Evolutionary conservation across 176 grass and related monocot species (phyloP), one percentile per base, ranked within the genome.

Genomic region (Carex scoparia): DNA sequence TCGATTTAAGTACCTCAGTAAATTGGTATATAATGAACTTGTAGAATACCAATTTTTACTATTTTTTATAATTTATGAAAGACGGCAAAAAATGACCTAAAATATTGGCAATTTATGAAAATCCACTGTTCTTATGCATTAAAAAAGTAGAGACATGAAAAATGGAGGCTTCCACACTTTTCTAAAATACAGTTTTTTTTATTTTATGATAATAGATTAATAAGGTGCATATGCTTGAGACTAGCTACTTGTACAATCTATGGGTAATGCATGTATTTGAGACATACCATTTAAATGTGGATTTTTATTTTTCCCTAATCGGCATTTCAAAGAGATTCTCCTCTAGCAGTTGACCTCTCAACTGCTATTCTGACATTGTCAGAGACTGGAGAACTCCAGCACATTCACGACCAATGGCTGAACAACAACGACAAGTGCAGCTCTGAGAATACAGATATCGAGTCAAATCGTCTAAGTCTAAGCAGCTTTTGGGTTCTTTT

Each of bases 301-400:
- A 58, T 85, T 81, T 74, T 53, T 57, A 40, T 23, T 75, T 53
- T 57, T 58, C 18, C 56, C 51, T 81, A 79, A 11, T 79, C 94
- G 94, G 87, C 94, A 54, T 97, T 97, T 82, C 94, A 92, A 71
- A 94, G 88, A 84, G 94, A 97, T 73, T 94, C 94, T 28, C 88
- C 92, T 15, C 85, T 97, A 27, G 90, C 92, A 60, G 70, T 85
- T 13, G 94, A 97, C 68, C 79, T 97, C 16, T 97, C 94, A 31
- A 94, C 94, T 51, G 84, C 90, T 4, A 92, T 97, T 81, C 92
- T 97, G 38, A 82, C 91, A 69, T 90, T 97, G 35, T 92, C 94
- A 64, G 92, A 97, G 84, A 94, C 71, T 61, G 94, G 94, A 2
- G 90, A 94, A 40, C 94, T 94, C 28, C 92, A 97, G 89, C 90